phyloP scores from a whole-genome alignment of 345 rosid genomes.

The Bruguiera sexangula region DNA sequence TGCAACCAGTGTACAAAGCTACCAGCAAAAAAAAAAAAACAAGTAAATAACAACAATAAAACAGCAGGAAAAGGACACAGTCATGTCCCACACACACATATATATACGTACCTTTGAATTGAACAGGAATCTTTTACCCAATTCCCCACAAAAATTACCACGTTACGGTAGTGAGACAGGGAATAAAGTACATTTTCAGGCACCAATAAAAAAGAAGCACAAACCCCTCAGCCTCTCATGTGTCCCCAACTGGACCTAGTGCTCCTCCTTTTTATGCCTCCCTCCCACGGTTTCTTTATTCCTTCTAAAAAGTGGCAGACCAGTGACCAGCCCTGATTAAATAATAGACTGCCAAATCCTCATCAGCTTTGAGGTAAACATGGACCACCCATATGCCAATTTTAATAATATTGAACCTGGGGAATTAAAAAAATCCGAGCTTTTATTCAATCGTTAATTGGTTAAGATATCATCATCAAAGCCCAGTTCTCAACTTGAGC shows the following conservation, averaged over 20 bases:
- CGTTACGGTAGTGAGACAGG: background rate
- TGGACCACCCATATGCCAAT: background rate
- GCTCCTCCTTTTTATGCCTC: conserved; percentile 36
- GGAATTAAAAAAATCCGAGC: background rate
- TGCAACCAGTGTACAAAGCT: no score
- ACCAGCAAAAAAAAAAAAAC: background rate
- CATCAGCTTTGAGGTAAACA: background rate
- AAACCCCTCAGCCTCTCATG: conserved; percentile 20
- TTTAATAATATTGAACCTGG: background rate
- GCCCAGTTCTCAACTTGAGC: background rate
- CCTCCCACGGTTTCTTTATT: conserved; percentile 6
- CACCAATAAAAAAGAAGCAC: conserved; percentile 9
- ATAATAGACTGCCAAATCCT: background rate
- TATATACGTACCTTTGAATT: background rate
- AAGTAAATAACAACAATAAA: background rate
- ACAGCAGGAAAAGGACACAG: background rate
- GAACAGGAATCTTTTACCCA: conserved; percentile 36
- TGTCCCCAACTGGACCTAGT: conserved; percentile 36
- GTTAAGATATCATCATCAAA: background rate
- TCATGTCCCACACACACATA: background rate
- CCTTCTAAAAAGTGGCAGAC: conserved; percentile 5
- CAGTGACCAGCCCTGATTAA: conserved; percentile 5
- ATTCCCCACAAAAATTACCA: conserved; percentile 32
- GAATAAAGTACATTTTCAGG: conserved; percentile 15
- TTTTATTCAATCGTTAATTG: conserved; percentile 1